Percentiles rank a stretch among this genome's conserved stretches.
These are phyloP conservation scores for Blastocystis sp. DNA, from an alignment of 352 stramenopile genomes.

Conservation along the genomic window DNA sequence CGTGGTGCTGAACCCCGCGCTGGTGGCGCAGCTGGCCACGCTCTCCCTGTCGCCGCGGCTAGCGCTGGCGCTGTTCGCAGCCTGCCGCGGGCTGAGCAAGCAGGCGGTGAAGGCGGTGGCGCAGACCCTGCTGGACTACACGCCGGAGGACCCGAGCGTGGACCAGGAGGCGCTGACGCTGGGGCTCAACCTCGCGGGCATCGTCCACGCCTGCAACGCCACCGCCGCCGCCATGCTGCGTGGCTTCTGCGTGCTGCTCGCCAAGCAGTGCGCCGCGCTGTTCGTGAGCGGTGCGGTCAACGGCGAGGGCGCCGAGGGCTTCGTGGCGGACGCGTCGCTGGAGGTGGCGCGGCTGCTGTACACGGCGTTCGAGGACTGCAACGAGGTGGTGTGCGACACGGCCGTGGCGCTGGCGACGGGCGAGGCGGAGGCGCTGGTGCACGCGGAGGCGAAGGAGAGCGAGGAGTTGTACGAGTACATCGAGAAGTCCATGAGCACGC, in stretches of 20 bases:
- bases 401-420: not conserved
- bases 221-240: constrained; percentile 14
- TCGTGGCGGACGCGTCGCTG: too few species aligned
- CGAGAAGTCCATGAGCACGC: constrained; percentile 4
- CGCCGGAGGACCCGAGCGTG: not conserved
- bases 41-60: not conserved
- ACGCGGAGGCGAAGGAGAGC: not conserved
- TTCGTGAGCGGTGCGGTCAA: not conserved
- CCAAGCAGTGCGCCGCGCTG: not conserved
- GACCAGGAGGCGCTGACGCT: not conserved
- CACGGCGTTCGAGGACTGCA: constrained; percentile 16
- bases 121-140: constrained; percentile 27
- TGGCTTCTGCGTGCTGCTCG: not conserved
- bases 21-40: not conserved
- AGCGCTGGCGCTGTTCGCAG: not conserved
- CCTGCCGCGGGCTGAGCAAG: not conserved
- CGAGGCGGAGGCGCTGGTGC: not conserved
- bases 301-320: not conserved
- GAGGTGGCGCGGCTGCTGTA: not conserved
- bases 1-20: constrained; percentile 1
- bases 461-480: constrained; percentile 24
- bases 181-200: not conserved
- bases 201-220: not conserved
- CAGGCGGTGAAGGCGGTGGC: not conserved
- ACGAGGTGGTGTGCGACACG: not conserved